Percentiles rank a stretch among this genome's conserved stretches.
Evolutionary conservation across 1,139 yeast genomes (phyloP).

Genomic region (Lodderomyces elongisporus): DNA sequence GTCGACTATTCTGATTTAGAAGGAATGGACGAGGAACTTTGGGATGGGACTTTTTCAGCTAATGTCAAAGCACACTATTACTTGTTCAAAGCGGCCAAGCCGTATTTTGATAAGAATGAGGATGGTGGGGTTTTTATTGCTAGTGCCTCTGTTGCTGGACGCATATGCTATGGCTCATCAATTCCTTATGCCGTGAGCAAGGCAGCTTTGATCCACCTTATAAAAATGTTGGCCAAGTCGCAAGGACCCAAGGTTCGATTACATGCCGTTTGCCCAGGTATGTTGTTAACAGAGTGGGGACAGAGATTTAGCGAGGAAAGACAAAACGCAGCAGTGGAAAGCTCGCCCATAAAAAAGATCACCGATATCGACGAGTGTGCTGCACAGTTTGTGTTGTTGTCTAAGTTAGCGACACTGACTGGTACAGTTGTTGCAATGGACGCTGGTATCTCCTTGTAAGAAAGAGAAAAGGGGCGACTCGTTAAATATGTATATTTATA

Average conservation of each 20-base stretch:
- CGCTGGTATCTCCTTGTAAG: constrained; percentile 17
- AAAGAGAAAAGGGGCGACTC: too few species aligned
- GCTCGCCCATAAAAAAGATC: constrained; percentile 23
- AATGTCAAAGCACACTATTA: constrained; percentile 28
- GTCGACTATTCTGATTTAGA: constrained; percentile 25
- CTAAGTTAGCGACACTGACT: constrained; percentile 26
- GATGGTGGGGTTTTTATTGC: constrained; percentile 34
- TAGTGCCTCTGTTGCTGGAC: constrained; percentile 34
- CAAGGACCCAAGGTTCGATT: constrained; percentile 32
- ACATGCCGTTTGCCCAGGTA: constrained; percentile 37
- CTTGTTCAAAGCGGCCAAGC: constrained; percentile 29
- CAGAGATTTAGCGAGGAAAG: constrained; percentile 24
- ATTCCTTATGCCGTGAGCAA: constrained; percentile 36
- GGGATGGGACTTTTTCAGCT: constrained; percentile 25
- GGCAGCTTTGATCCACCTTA: constrained; percentile 32
- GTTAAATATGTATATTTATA: too few species aligned
- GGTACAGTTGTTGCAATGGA: constrained; percentile 30
- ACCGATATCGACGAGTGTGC: constrained; percentile 31
- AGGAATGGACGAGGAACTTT: constrained; percentile 23
- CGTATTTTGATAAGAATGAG: constrained; percentile 21
- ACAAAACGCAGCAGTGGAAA: constrained; percentile 17
- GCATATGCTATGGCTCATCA: constrained; percentile 29
- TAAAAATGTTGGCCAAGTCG: constrained; percentile 28
- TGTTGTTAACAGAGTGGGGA: constrained; percentile 38
- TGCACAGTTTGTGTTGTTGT: constrained; percentile 23